phyloP scores from a whole-genome alignment of 2,329 filamentous ascomycete species.

The Diaporthe amygdali region DNA sequence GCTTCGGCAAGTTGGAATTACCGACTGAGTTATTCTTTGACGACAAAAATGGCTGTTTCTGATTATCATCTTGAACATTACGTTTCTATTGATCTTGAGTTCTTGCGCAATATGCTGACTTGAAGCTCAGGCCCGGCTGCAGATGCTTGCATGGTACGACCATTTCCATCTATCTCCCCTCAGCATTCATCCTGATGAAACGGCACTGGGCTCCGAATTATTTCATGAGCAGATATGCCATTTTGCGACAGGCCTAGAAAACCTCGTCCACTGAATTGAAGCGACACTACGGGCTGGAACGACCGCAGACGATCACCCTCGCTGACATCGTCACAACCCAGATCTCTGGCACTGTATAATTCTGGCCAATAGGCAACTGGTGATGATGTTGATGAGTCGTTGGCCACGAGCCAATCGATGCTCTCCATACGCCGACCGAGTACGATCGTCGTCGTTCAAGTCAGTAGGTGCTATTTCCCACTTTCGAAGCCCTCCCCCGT shows the following conservation, averaged over 20 bases:
- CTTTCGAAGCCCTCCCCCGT: neutral
- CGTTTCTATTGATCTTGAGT: slow-evolving; percentile 30
- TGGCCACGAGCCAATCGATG: neutral
- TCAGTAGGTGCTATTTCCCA: neutral
- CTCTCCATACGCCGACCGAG: neutral
- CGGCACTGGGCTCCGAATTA: slow-evolving; percentile 95
- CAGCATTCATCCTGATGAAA: slow-evolving; percentile 72
- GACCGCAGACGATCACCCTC: neutral
- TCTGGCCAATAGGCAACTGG: neutral
- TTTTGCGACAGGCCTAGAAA: slow-evolving; percentile 99
- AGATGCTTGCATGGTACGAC: slow-evolving; percentile 26
- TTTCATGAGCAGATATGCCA: slow-evolving; percentile 84
- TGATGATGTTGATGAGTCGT: neutral
- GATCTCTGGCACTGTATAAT: neutral
- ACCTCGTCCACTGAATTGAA: slow-evolving; percentile 92
- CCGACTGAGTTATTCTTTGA: slow-evolving; percentile 82
- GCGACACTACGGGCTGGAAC: slow-evolving; percentile 3
- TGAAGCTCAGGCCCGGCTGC: slow-evolving; percentile 14
- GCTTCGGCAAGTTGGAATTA: slow-evolving; percentile 89
- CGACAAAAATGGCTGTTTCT: slow-evolving; percentile 89
- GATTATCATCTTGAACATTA: slow-evolving; percentile 50
- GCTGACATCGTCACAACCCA: slow-evolving; percentile 9
- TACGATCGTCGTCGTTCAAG: neutral
- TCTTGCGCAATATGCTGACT: slow-evolving; percentile 28
- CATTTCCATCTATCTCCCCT: neutral